Evolutionary conservation across 257 asterid species (phyloP).

Genomic region (Solanum chmielewskii): DNA sequence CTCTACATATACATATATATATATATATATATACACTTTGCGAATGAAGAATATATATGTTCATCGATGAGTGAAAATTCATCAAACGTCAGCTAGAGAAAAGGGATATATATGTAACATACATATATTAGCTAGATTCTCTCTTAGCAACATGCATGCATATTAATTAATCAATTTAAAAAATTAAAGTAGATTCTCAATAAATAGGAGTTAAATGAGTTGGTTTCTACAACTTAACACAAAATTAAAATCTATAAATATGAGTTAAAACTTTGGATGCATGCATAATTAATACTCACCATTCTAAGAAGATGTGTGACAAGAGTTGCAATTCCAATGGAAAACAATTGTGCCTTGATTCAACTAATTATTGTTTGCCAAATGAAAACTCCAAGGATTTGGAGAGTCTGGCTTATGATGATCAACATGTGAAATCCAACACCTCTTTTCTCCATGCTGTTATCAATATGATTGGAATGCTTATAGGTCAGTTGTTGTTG

Average conservation of each 20-base stretch:
- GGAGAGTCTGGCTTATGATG: conserved; percentile 19
- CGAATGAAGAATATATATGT: background rate
- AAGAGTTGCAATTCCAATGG: conserved; percentile 10
- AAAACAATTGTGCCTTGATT: conserved; percentile 3
- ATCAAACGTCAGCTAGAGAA: background rate
- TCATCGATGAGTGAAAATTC: background rate
- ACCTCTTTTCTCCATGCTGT: conserved; percentile 55
- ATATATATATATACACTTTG: no score
- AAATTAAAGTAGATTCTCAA: background rate
- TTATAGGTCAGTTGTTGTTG: conserved; percentile 30
- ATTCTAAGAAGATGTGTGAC: conserved; percentile 9
- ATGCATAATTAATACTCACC: background rate
- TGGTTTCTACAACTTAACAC: background rate
- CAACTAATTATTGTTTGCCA: conserved; percentile 7
- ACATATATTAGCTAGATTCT: background rate
- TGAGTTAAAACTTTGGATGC: background rate
- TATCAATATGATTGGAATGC: conserved; percentile 73
- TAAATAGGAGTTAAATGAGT: background rate
- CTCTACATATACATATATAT: no score
- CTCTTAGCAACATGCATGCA: background rate
- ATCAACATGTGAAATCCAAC: conserved; percentile 1
- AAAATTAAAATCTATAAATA: background rate
- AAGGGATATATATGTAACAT: background rate
- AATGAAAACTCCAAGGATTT: conserved; percentile 13
- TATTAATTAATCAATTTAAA: background rate